Evolutionary conservation across 768 basidiomycete species (phyloP), one percentile per base, ranked within the genome.

Genomic region (Amylocystis lapponica): DNA sequence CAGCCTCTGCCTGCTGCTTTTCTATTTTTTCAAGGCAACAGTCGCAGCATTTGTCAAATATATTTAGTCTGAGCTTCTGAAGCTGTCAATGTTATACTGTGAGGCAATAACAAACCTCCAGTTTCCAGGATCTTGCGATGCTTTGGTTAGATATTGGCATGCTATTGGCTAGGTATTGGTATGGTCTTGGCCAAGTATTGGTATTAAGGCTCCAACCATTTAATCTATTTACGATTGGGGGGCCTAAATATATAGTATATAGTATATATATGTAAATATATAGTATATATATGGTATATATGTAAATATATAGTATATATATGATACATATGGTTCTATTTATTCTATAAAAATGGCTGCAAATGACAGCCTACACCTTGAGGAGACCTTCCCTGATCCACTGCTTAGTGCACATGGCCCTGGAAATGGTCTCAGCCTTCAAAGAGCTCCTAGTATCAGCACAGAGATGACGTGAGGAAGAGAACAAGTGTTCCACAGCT

Each of bases 171-270:
- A n/a, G n/a, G n/a, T n/a, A n/a, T n/a, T n/a, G n/a, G n/a, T n/a
- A n/a, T n/a, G n/a, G n/a, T n/a, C n/a, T n/a, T n/a, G n/a, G n/a
- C n/a, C n/a, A n/a, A n/a, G n/a, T n/a, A n/a, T n/a, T n/a, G n/a
- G n/a, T n/a, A n/a, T n/a, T 42, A 42, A 42, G 41, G 32, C 41
- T 42, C 41, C 41, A 42, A 42, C 41, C 20, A 32, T 42, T 19
- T 42, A 42, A 21, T 42, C 10, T 42, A 42, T 22, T 16, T 32
- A 10, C 25, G 34, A n/a, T 10, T 5, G 14, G 22, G n/a, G 20
- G 20, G 4, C 14, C 31, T 42, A 42, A 16, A 42, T 23, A 42
- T 4, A 42, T 21, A 25, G 41, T n/a, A n/a, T n/a, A n/a, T n/a
- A n/a, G n/a, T n/a, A n/a, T n/a, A 26, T 33, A 14, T 31, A 12